Conservation (phyloP, 2,329 filamentous ascomycete species). For the Trichocomaceae sp. region DNA sequence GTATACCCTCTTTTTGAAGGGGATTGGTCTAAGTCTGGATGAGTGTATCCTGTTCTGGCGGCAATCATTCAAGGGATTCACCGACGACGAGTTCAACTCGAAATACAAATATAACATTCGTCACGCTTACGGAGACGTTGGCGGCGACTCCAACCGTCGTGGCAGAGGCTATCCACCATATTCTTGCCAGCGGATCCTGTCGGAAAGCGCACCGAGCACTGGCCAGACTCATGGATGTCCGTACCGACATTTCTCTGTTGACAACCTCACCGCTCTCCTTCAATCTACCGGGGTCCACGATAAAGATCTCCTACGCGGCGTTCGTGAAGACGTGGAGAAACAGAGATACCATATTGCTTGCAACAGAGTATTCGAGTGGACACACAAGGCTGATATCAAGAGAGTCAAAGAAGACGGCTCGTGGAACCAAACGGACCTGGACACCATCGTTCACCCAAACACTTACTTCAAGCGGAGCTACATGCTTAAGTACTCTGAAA, state of each 20-base stretch:
- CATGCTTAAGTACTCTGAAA: conserved; percentile 71
- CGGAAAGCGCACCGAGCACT: conserved; percentile 75
- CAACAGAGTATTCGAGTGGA: conserved; percentile 86
- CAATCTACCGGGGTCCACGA: conserved; percentile 75
- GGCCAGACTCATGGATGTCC: conserved; percentile 95
- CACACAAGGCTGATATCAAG: conserved; percentile 72
- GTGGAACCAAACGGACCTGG: conserved; percentile 68
- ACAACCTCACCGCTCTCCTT: conserved; percentile 73
- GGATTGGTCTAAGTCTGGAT: conserved; percentile 84
- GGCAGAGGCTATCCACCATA: conserved; percentile 84
- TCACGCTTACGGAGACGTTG: conserved; percentile 92
- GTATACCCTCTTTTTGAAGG: conserved; percentile 94
- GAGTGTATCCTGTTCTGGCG: conserved; percentile 93
- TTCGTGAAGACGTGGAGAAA: conserved; percentile 82
- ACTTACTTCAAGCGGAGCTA: conserved; percentile 97
- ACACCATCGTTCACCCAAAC: conserved; percentile 96
- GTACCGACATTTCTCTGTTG: conserved; percentile 82
- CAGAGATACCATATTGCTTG: conserved; percentile 92
- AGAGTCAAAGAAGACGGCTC: conserved; percentile 67
- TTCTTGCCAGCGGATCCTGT: conserved; percentile 91
- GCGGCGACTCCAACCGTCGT: conserved; percentile 80
- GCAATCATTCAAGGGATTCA: conserved; percentile 72
- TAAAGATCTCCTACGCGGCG: conserved; percentile 66
- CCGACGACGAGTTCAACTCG: conserved; percentile 93
- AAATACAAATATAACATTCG: conserved; percentile 96